A percentile compares a stretch with the other conserved stretches of the same genome.
phyloP scores from a whole-genome alignment of 768 basidiomycete species.

The Hygrocybe punicea region DNA sequence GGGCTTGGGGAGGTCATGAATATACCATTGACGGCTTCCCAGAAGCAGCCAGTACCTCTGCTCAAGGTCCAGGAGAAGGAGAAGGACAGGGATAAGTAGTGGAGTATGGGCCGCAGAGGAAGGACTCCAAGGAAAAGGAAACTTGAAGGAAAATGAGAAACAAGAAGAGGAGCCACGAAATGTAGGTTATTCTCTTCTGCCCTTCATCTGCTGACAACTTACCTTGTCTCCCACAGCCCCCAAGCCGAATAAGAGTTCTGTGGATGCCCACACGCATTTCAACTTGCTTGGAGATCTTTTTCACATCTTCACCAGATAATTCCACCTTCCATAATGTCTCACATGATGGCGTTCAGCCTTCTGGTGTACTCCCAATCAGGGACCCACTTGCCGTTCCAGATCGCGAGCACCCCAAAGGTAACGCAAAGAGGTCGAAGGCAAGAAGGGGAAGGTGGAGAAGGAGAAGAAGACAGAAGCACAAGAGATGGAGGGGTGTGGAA shows the following conservation, averaged over 20 bases:
- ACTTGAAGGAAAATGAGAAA: conserved; percentile 41
- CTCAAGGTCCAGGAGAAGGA: too few species aligned
- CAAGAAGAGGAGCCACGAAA: conserved; percentile 42
- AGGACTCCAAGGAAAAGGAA: conserved; percentile 74
- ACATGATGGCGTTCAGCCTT: too few species aligned
- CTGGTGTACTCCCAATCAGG: conserved; percentile 30
- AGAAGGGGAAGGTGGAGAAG: conserved; percentile 27
- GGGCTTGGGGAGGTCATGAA: too few species aligned
- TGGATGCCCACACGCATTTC: conserved; percentile 50
- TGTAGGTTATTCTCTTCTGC: too few species aligned
- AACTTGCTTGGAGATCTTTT: conserved; percentile 53
- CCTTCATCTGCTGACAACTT: too few species aligned
- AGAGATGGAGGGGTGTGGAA: conserved; percentile 32
- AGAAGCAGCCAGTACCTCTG: too few species aligned
- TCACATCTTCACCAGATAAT: conserved; percentile 19
- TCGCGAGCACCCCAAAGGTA: conserved; percentile 24
- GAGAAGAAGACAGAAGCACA: conserved; percentile 26
- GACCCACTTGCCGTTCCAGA: conserved; percentile 14
- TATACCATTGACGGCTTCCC: too few species aligned
- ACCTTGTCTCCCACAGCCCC: too few species aligned
- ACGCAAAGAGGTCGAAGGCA: conserved; percentile 24
- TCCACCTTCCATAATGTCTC: too few species aligned
- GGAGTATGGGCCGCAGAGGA: too few species aligned
- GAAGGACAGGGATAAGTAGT: too few species aligned
- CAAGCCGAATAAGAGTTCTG: too few species aligned